phyloP scores from a whole-genome alignment of 495 filamentous ascomycete genomes.

The Tuber brumale region DNA sequence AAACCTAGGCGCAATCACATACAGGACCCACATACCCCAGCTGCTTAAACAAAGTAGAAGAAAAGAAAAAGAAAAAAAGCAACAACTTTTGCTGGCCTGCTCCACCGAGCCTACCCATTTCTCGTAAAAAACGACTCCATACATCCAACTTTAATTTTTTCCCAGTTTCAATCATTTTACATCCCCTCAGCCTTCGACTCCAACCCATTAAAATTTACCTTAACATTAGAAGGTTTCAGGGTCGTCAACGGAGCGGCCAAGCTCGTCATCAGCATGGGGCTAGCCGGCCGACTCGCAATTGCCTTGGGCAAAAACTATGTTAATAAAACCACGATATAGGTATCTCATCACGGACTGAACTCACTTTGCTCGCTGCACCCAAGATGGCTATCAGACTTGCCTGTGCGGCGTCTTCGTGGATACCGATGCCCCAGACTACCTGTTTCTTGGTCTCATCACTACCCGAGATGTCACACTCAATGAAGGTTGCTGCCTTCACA shows the following conservation, averaged over 20 bases:
- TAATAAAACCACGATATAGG: neutral
- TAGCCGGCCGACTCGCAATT: constrained; percentile 25
- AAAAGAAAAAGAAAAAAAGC: neutral
- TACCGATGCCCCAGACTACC: constrained; percentile 90
- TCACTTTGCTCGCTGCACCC: constrained; percentile 80
- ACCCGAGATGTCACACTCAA: constrained; percentile 74
- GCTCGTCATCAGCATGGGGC: constrained; percentile 24
- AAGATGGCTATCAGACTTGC: constrained; percentile 84
- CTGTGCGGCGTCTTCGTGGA: constrained; percentile 91
- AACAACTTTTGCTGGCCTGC: neutral
- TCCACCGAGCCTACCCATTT: neutral
- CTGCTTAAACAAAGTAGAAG: neutral
- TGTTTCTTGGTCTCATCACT: constrained; percentile 47
- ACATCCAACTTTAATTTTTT: constrained; percentile 3
- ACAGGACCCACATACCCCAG: neutral
- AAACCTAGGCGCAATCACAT: neutral
- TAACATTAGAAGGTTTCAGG: constrained; percentile 7
- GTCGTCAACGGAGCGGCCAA: neutral
- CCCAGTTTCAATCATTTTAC: constrained; percentile 2
- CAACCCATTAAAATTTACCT: constrained; percentile 34
- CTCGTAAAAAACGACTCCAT: neutral
- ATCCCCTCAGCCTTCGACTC: constrained; percentile 28
- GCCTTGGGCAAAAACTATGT: constrained; percentile 5
- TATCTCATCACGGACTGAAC: constrained; percentile 38
- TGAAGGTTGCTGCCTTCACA: constrained; percentile 87